Evolutionary conservation across 179 eudicot genomes (phyloP), one percentile per base, ranked within the genome.

Genomic region (Carnegiea gigantea): DNA sequence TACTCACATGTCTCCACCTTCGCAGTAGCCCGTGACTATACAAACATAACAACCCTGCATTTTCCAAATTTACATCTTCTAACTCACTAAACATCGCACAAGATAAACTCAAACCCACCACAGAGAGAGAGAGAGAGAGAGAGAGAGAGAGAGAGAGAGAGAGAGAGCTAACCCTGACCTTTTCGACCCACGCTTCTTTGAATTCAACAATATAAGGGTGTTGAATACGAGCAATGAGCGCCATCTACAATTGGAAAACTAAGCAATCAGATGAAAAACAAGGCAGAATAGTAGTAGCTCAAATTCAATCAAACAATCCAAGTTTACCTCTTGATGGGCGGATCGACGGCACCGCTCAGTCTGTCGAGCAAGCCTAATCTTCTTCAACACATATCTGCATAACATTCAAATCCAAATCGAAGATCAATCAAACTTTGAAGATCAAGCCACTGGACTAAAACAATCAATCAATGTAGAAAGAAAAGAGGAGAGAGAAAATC

Each of bases 1-100:
- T 30, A 90, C 99, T 96, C 90, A 96, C 99, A 96, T 92, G 84
- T 96, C 99, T 80, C 99, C 99, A 53, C 99, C 99, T 89, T 96
- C 99, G 57, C 99, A 96, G 79, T 96, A 96, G 33, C 99, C 99
- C 33, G 99, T 96, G 28, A 96, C 98, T 79, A 96, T 96, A 86
- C 98, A 96, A 76, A 96, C 98, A 91, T 96, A 96, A 88, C 99
- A 96, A 28, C 99, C 99, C 98, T 96, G 85, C 84, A 86, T 80
- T 46, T 57, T 30, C 21, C 75, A 70, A 80, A 53, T 49, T 48
- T 54, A 78, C 75, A 81, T 40, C 28, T 33, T 53, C 70, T 24
- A 49, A 73, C 77, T 83, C 0, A 72, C 48, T 57, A 20, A 57
- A 62, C 71, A 77, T 20, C 7, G 20, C 48, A 43, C 18, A 78